phyloP scores from a whole-genome alignment of 805 yeast species.

The Teunomyces lycoperdinae region DNA sequence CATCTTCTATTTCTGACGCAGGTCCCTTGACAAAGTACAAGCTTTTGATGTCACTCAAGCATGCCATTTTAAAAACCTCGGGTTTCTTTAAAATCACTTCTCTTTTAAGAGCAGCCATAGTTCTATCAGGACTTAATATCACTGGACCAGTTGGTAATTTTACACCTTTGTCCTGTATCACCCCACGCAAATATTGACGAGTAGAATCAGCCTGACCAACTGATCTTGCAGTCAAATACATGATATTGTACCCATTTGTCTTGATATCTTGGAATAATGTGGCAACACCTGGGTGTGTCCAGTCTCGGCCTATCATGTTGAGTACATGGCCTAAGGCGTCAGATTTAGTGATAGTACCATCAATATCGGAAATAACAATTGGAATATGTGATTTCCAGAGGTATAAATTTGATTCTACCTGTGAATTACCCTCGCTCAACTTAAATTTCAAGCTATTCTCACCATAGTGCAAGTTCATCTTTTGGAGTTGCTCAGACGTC shows the following conservation, averaged over 20 bases:
- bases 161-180: constrained; percentile 69
- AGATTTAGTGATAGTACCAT: constrained; percentile 96
- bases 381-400: constrained; percentile 85
- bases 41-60: constrained; percentile 78
- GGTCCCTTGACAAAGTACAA: constrained; percentile 45
- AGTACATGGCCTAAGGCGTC: constrained; percentile 96
- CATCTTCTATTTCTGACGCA: constrained; percentile 7
- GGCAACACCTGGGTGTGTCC: constrained; percentile 98
- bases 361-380: constrained; percentile 94
- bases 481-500: constrained; percentile 83
- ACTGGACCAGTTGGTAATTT: constrained; percentile 89
- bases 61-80: constrained; percentile 98
- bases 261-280: constrained; percentile 83
- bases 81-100: constrained; percentile 94
- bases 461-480: constrained; percentile 72
- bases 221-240: constrained; percentile 91
- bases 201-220: constrained; percentile 96
- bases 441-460: constrained; percentile 75
- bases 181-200: constrained; percentile 73
- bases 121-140: constrained; percentile 90
- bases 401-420: constrained; percentile 67
- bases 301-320: constrained; percentile 90
- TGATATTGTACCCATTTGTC: constrained; percentile 85
- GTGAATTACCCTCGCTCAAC: constrained; percentile 79
- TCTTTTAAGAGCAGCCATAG: constrained; percentile 89